phyloP scores from a whole-genome alignment of 2,329 filamentous ascomycete genomes.

The Leptographium galeiforme region DNA sequence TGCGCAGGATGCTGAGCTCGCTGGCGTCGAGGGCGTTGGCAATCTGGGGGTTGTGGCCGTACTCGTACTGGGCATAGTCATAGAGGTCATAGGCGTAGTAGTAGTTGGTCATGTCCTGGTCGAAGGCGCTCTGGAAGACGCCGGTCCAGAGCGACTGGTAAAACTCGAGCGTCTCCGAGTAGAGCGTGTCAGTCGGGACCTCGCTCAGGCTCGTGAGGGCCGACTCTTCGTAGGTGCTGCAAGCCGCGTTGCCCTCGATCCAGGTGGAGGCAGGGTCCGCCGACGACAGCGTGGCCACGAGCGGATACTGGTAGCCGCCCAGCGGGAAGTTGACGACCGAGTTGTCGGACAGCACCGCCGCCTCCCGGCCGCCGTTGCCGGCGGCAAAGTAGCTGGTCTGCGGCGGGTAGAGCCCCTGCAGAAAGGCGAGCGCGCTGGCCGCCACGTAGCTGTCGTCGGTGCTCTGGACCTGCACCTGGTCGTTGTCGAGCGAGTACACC shows the following conservation, averaged over 20 bases:
- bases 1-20: constrained; percentile 40
- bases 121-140: constrained; percentile 25
- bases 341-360: constrained; percentile 22
- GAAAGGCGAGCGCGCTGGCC: constrained; percentile 59
- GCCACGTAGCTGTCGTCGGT: constrained; percentile 36
- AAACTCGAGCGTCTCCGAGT: constrained; percentile 18
- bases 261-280: constrained; percentile 29
- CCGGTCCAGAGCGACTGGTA: constrained; percentile 28
- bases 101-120: constrained; percentile 23
- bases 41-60: constrained; percentile 34
- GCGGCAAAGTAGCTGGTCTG: constrained; percentile 26
- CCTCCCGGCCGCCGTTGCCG: constrained; percentile 20
- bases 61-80: constrained; percentile 41
- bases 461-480: constrained; percentile 28
- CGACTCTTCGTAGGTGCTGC: constrained; percentile 23
- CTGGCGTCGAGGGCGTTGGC: constrained; percentile 22
- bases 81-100: constrained; percentile 39
- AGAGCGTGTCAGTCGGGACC: constrained; percentile 6
- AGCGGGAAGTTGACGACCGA: constrained; percentile 51
- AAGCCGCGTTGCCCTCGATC: constrained; percentile 27
- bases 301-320: constrained; percentile 69
- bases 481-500: constrained; percentile 32
- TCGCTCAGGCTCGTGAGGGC: constrained; percentile 15
- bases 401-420: constrained; percentile 77
- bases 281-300: constrained; percentile 26